phyloP scores from a whole-genome alignment of 2,329 filamentous ascomycete genomes.

The Pleoardoris graminearum region DNA sequence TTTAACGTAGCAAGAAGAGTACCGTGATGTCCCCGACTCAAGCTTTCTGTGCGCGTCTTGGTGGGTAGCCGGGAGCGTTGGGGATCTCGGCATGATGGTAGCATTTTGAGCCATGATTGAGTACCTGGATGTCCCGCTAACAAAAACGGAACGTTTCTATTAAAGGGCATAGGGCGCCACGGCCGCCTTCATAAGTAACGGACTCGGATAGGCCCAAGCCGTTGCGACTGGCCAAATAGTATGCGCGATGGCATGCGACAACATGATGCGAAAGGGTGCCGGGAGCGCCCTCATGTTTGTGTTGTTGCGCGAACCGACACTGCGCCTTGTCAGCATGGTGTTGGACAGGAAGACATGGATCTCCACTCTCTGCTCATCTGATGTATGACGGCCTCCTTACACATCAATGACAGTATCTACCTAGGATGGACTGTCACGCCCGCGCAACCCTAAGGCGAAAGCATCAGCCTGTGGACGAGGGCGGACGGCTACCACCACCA shows the following conservation, averaged over 20 bases:
- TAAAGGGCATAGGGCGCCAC: too few species aligned
- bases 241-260: background rate
- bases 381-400: too few species aligned
- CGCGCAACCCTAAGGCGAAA: background rate
- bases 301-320: background rate
- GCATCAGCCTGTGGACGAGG: too few species aligned
- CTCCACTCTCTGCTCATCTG: background rate
- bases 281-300: background rate
- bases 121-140: conserved; percentile 3
- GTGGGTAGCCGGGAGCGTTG: background rate
- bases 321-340: background rate
- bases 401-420: too few species aligned
- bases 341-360: background rate
- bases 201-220: conserved; percentile 1
- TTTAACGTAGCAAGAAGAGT: conserved; percentile 17
- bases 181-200: background rate
- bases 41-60: conserved; percentile 16
- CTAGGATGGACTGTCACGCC: background rate
- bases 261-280: background rate
- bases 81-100: background rate
- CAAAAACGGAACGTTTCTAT: background rate
- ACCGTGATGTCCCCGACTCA: conserved; percentile 24
- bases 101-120: background rate
- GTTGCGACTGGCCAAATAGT: background rate
- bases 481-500: too few species aligned